Evolutionary conservation across 805 yeast genomes (phyloP).

Genomic region (Barnettozyma wickerhamii): DNA sequence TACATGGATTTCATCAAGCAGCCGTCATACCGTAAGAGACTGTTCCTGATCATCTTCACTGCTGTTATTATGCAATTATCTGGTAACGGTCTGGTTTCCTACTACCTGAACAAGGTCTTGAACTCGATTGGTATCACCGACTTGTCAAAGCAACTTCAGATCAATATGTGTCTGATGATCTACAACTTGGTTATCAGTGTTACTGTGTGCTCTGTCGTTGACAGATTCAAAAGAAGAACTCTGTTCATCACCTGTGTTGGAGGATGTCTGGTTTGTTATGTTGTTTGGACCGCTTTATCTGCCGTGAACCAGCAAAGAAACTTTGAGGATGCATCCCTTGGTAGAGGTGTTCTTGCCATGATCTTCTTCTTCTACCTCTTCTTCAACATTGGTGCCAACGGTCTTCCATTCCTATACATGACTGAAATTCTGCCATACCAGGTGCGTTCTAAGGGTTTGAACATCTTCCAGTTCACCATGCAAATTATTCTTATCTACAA

Average conservation of each 20-base stretch:
- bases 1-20: too few species aligned
- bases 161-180: conserved; percentile 45
- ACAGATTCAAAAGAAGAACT: conserved; percentile 31
- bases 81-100: too few species aligned
- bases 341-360: conserved; percentile 44
- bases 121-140: conserved; percentile 47
- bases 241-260: conserved; percentile 30
- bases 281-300: conserved; percentile 41
- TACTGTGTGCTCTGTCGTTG: conserved; percentile 20
- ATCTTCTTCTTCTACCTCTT: conserved; percentile 39
- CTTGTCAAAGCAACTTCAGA: conserved; percentile 36
- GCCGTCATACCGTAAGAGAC: too few species aligned
- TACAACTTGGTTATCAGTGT: conserved; percentile 35
- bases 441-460: conserved; percentile 25
- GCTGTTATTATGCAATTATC: conserved; percentile 33
- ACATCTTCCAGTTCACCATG: conserved; percentile 14
- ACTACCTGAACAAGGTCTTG: conserved; percentile 45
- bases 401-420: conserved; percentile 40
- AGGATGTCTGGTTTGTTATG: conserved; percentile 32
- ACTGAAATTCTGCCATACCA: conserved; percentile 36
- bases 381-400: conserved; percentile 39
- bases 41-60: conserved; percentile 29
- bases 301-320: conserved; percentile 38
- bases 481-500: conserved; percentile 23
- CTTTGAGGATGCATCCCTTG: conserved; percentile 34